These are phyloP conservation scores for Rubroboletus satanas DNA, from an alignment of 768 basidiomycete species.

Conservation along the genomic window DNA sequence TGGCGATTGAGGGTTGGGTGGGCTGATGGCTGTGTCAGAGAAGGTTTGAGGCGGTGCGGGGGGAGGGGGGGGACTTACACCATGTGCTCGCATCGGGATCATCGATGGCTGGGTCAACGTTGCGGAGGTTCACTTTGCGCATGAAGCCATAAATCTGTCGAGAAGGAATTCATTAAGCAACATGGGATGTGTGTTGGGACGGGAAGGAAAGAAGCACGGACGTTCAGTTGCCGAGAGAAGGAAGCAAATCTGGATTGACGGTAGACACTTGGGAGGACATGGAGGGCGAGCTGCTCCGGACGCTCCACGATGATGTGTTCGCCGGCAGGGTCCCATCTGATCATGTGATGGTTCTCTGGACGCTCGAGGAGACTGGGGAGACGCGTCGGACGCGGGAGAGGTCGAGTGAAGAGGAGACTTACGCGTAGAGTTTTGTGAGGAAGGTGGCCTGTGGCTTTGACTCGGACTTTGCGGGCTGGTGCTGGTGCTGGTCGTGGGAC, in stretches of 20 bases:
- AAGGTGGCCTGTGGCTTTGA: conserved; percentile 91
- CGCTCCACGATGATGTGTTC: conserved; percentile 95
- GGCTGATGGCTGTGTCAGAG: conserved; percentile 44
- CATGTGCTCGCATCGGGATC: conserved; percentile 96
- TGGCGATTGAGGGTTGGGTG: conserved; percentile 90
- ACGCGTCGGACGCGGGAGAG: conserved; percentile 18
- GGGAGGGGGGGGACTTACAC: conserved; percentile 83
- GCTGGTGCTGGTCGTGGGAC: conserved; percentile 43
- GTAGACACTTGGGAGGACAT: conserved; percentile 91
- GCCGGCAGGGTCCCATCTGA: conserved; percentile 91
- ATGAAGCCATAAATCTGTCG: conserved; percentile 95
- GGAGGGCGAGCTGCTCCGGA: conserved; percentile 89
- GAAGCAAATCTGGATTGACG: conserved; percentile 95
- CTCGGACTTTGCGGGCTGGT: conserved; percentile 62
- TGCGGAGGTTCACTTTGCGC: conserved; percentile 95
- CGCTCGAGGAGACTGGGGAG: conserved; percentile 73
- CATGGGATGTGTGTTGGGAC: conserved; percentile 20
- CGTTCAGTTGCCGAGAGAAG: conserved; percentile 97
- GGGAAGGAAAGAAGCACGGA: conserved; percentile 44
- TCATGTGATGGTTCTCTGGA: conserved; percentile 93
- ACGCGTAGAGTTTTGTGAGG: conserved; percentile 95
- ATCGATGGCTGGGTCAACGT: conserved; percentile 91
- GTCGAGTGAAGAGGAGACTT: conserved; percentile 33
- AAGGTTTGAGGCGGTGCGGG: conserved; percentile 15
- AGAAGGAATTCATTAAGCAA: conserved; percentile 21